Percentiles rank a stretch among this genome's conserved stretches.
phyloP scores from a whole-genome alignment of 768 basidiomycete genomes.

The Hysterangium stoloniferum region DNA sequence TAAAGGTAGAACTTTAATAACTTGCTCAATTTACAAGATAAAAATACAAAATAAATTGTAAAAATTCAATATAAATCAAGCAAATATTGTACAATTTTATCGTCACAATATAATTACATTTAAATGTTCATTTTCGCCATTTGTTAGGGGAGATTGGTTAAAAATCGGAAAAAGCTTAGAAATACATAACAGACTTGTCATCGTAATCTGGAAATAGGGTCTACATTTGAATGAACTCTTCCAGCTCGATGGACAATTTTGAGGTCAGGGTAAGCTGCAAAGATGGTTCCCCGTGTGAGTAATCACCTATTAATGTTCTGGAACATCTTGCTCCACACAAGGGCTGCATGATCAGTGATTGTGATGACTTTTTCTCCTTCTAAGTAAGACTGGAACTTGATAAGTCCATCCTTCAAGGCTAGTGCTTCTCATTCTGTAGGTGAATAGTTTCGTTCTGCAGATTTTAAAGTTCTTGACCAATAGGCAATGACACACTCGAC shows the following conservation, averaged over 20 bases:
- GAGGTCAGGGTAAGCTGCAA: conserved; percentile 12
- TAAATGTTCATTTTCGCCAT: too few species aligned
- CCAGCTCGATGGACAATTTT: conserved; percentile 14
- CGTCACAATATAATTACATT: too few species aligned
- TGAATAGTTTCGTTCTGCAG: conserved; percentile 15
- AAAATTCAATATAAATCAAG: too few species aligned
- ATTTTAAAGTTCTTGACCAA: conserved; percentile 14
- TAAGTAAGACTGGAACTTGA: conserved; percentile 16
- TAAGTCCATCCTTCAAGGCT: conserved; percentile 13
- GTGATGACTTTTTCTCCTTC: conserved; percentile 14
- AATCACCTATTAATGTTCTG: conserved; percentile 14
- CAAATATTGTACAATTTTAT: too few species aligned
- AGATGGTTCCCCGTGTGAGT: conserved; percentile 5
- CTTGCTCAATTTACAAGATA: too few species aligned
- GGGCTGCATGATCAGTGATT: conserved; percentile 15
- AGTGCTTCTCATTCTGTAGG: conserved; percentile 15
- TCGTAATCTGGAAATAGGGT: conserved; percentile 10
- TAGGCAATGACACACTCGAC: conserved; percentile 15
- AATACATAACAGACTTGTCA: too few species aligned
- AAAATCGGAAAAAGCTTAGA: too few species aligned
- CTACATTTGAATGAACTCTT: conserved; percentile 14
- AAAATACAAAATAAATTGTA: too few species aligned
- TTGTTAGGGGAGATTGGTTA: too few species aligned
- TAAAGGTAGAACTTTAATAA: too few species aligned
- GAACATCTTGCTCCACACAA: conserved; percentile 13